Evolutionary conservation across 768 basidiomycete genomes (phyloP).

Genomic region (Clathrus columnatus): DNA sequence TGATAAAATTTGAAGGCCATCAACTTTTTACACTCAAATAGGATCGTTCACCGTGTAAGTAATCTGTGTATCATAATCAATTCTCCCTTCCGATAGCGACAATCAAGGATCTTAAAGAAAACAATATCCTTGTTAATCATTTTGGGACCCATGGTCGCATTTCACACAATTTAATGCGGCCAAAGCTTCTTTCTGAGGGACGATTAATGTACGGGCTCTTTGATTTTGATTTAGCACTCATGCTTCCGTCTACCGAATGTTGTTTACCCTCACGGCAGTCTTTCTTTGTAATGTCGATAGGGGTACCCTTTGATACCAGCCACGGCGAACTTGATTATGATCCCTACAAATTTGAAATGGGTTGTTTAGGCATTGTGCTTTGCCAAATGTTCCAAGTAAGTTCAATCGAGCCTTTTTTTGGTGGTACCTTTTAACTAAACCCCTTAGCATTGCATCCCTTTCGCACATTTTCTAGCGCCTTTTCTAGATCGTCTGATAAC

Average conservation of each 20-base stretch:
- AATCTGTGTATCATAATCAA: not conserved
- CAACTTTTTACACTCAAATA: conserved; percentile 9
- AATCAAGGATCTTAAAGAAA: conserved; percentile 6
- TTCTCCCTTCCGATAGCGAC: not conserved
- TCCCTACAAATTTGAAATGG: not conserved
- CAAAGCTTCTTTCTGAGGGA: not conserved
- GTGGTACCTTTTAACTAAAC: not conserved
- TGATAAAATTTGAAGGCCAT: too few species aligned
- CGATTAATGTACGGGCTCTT: not conserved
- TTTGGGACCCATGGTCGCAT: not conserved
- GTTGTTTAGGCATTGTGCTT: not conserved
- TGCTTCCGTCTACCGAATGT: not conserved
- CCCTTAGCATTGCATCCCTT: not conserved
- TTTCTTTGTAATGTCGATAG: not conserved
- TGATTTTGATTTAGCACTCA: not conserved
- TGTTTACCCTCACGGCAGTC: not conserved
- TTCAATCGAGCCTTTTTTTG: not conserved
- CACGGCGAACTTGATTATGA: not conserved
- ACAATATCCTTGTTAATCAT: conserved; percentile 12
- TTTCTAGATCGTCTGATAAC: not conserved
- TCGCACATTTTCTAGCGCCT: not conserved
- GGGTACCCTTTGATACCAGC: not conserved
- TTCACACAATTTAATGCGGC: not conserved
- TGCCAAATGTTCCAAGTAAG: not conserved
- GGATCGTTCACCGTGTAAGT: conserved; percentile 13